Base-by-base conservation (phyloP, 1,284 basidiomycete genomes). In the Entoloma clypeatum region DNA sequence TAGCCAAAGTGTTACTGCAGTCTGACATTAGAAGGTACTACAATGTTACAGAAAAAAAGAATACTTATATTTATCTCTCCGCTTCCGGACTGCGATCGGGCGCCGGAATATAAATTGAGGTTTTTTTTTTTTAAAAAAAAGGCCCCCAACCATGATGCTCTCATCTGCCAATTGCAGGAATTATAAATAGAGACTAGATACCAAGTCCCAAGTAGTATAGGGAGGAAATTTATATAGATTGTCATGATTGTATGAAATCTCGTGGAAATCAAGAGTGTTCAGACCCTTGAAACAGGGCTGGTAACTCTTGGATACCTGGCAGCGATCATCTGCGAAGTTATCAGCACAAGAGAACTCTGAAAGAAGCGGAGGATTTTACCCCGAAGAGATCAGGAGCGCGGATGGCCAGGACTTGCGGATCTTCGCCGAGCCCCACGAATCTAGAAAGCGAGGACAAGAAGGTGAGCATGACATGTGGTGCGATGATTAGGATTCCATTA, bases 351-450 rank as follows among this genome's bases (percentile, higher is more conserved):
- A 8, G 10, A 35, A 4, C 24, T 18, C 29, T 25, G 24, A 42
- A 41, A 38, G 7, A 25, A 17, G 24, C 27, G 18, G 23, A 61
- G n/a, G n/a, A n/a, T n/a, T 75, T 53, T 60, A 83, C 81, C 28
- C 60, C 64, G 54, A 86, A 87, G 19, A 92, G 66, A 21, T 71
- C 77, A 1, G 89, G 89, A 16, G 86, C 81, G 31, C 89, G 75
- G 32, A 80, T 69, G 3, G 81, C 81, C 27, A 92, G 67, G 8
- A 86, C 73, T 52, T 86, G 78, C 1, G 86, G 87, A 57, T 91
- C 85, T 62, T 91, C 88, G 37, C 78, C 87, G 6, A 91, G 69
- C 4, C 87, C 87, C 22, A 92, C 88, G 55, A 91, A 92, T 44
- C 82, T 85, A 38, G 13, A 35, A 18, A 14, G 18, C 7, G 18